Evolutionary conservation across 2,329 filamentous ascomycete species (phyloP), one percentile per base, ranked within the genome.

Genomic region (Penicillium capsulatum): DNA sequence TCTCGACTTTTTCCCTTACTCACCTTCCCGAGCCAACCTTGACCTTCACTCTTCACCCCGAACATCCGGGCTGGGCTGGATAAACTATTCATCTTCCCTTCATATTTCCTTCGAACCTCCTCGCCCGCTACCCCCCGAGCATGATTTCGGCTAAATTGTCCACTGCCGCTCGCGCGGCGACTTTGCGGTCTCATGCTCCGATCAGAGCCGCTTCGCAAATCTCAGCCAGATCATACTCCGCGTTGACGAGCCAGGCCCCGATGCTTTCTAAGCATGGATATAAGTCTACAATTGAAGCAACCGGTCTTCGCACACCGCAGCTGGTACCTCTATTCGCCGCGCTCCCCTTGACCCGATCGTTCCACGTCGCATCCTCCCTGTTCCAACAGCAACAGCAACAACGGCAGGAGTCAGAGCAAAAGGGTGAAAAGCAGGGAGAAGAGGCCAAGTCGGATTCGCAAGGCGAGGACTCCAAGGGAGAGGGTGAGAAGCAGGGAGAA

Each of bases 381-480:
- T 59, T 54, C 54, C 62, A 65, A 45, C 56, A 59, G 42, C 51
- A 64, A 45, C 65, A 55, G 51, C 58, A 63, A 42, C 19, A 22
- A 22, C 9, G 5, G 9, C 47, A 57, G 26, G 40, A 59, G 39
- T 57, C 68, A 34, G 52, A 67, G 34, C 67, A 73, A 44, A 54
- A 68, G 27, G 61, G 69, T 46, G 59, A 68, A 31, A 53, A 67
- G 34, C 66, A 19, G 19, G 29, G 36, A 5, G 54, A 62, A 24
- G 58, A 64, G 33, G 35, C 51, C 35, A 47, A 66, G 60, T 49
- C 64, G 49, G 47, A 59, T 40, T 56, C 58, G 34, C 69, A 74
- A 42, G 65, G 75, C 34, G 64, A 75, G 28, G 65, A 69, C 35
- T 52, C 68, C 40, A 65, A 73, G 48, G 66, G 68, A 44, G 66